These are phyloP conservation scores for Lodderomyces elongisporus DNA, from an alignment of 1,139 yeast genomes.

Conservation along the genomic window DNA sequence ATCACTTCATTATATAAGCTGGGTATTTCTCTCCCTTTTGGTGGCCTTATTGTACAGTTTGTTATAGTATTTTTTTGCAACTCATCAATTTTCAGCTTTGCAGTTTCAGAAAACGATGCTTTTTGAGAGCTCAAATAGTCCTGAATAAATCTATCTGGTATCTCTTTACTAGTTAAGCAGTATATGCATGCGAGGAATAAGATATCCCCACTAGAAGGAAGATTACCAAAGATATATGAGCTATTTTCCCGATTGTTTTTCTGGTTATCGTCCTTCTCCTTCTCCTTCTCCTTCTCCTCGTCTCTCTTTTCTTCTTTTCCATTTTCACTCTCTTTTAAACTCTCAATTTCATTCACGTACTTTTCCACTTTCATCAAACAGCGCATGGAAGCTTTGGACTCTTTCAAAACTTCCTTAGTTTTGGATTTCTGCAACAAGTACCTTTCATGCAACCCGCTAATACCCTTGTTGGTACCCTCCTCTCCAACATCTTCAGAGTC, in stretches of 20 bases:
- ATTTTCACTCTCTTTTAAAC: conserved; percentile 15
- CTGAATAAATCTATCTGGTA: conserved; percentile 43
- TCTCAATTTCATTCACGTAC: conserved; percentile 24
- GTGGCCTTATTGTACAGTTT: conserved; percentile 14
- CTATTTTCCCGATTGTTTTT: neutral
- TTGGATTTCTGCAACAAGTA: conserved; percentile 42
- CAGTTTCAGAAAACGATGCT: no score
- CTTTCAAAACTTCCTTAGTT: conserved; percentile 38
- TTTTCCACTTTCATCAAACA: conserved; percentile 42
- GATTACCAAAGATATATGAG: conserved; percentile 7
- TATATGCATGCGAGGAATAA: conserved; percentile 38
- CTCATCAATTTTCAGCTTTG: no score
- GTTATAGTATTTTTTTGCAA: no score
- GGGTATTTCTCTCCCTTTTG: conserved; percentile 30
- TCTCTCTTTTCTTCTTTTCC: neutral
- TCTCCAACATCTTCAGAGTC: conserved; percentile 14
- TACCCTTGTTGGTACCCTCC: conserved; percentile 25
- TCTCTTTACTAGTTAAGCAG: conserved; percentile 26
- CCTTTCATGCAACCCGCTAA: conserved; percentile 49
- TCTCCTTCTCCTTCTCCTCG: conserved; percentile 9
- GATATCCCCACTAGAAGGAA: conserved; percentile 14
- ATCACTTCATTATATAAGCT: conserved; percentile 32
- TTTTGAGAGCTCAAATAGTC: conserved; percentile 16
- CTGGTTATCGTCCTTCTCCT: no score
- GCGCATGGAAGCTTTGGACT: conserved; percentile 47